Evolutionary conservation across 805 yeast genomes (phyloP).

Genomic region (Wickerhamiella sorbophila): DNA sequence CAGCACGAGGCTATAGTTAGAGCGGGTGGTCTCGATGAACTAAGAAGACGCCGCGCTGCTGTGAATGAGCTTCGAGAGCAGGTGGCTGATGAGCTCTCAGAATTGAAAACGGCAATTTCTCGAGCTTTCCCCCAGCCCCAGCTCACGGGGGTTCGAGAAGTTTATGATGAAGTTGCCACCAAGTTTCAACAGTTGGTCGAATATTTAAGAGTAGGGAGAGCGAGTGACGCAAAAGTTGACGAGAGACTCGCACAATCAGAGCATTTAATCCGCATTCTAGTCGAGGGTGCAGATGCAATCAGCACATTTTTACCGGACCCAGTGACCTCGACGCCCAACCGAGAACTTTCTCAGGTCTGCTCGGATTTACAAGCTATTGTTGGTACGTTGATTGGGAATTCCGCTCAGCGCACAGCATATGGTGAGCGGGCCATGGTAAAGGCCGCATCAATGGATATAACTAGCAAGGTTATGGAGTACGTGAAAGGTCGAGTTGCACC

Average conservation of each 20-base stretch:
- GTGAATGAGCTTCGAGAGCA: conserved; percentile 34
- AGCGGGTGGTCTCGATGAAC: conserved; percentile 34
- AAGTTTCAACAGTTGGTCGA: background rate
- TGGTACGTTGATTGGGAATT: conserved; percentile 1
- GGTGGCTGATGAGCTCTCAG: conserved; percentile 30
- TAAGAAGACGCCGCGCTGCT: conserved; percentile 15
- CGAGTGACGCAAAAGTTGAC: conserved; percentile 4
- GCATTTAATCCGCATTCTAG: conserved; percentile 3
- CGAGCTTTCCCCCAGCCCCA: background rate
- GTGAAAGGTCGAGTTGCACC: background rate
- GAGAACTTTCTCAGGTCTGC: background rate
- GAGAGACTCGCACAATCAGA: background rate
- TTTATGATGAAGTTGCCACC: background rate
- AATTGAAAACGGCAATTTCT: conserved; percentile 14
- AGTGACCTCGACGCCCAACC: background rate
- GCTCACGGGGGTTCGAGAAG: background rate
- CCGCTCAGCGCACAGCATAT: background rate
- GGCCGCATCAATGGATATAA: conserved; percentile 1
- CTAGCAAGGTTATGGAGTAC: conserved; percentile 3
- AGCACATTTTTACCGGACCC: conserved; percentile 4
- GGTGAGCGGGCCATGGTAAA: background rate
- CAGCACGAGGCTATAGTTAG: conserved; percentile 41
- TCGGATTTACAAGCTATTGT: background rate
- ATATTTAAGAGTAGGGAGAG: conserved; percentile 3
- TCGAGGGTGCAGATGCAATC: conserved; percentile 3